Conservation (phyloP, 805 yeast species). For the Pachysolen tannophilus region DNA sequence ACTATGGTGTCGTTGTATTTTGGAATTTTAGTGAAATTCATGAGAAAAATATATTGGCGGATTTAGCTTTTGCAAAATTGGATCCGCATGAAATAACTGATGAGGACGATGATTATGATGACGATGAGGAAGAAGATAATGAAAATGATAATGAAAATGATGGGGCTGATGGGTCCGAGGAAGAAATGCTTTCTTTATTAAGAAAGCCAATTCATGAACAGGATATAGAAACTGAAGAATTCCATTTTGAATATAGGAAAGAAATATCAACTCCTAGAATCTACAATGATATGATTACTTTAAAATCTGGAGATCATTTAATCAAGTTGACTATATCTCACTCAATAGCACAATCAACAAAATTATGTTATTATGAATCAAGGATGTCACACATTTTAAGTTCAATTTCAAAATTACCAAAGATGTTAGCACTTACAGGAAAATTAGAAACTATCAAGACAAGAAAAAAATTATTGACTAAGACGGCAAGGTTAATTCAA, state of each 20-base stretch:
- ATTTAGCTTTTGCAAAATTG: slow-evolving; percentile 61
- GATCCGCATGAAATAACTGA: slow-evolving; percentile 34
- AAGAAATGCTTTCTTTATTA: slow-evolving; percentile 32
- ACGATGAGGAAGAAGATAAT: slow-evolving; percentile 24
- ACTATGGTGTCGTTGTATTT: slow-evolving; percentile 94
- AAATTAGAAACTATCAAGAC: slow-evolving; percentile 60
- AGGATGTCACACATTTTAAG: slow-evolving; percentile 78
- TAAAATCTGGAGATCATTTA: slow-evolving; percentile 85
- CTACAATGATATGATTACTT: slow-evolving; percentile 88
- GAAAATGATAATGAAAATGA: slow-evolving; percentile 20
- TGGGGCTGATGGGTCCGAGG: slow-evolving; percentile 4
- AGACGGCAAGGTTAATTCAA: slow-evolving; percentile 86
- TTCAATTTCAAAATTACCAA: slow-evolving; percentile 84
- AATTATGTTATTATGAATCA: slow-evolving; percentile 83
- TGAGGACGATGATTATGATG: slow-evolving; percentile 30
- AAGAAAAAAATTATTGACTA: slow-evolving; percentile 75
- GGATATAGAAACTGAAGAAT: slow-evolving; percentile 89
- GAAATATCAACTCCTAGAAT: slow-evolving; percentile 51
- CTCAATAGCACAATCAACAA: slow-evolving; percentile 95
- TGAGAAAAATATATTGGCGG: slow-evolving; percentile 91
- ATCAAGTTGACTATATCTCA: slow-evolving; percentile 90
- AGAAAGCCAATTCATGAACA: slow-evolving; percentile 75
- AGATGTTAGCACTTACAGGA: slow-evolving; percentile 85
- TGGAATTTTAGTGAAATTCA: slow-evolving; percentile 94
- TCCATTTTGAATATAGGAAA: slow-evolving; percentile 58